Evolutionary conservation across 192 early-diverging fungal genomes (phyloP), one percentile per base, ranked within the genome.

Genomic region (Umbelopsis sp.): DNA sequence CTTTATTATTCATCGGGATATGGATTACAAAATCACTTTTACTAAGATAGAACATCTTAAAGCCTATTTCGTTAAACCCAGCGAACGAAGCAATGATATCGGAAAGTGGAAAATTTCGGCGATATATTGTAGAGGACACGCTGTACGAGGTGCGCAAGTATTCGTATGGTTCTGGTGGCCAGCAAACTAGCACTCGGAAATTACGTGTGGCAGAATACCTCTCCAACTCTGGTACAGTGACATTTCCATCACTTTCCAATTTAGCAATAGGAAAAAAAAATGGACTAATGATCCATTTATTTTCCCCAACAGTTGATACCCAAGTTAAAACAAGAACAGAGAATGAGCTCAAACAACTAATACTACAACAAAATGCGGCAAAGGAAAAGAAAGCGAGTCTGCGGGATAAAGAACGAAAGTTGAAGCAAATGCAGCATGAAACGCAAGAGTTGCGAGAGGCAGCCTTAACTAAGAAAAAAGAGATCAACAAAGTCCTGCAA

Each of bases 1-100:
- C 32, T 72, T 2, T 66, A 62, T 25, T 43, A 17, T 45, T 8
- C 47, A 17, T 9, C n/a, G 16, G n/a, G n/a, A 6, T 21, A 21
- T n/a, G 8, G 8, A 9, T 49, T 0, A 17, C 38, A 41, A 41
- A 11, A 21, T 44, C 4, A 17, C 5, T 49, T 49, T 3, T 17
- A 49, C 47, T 49, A 17, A 49, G 0, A 17, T n/a, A 21, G 20
- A n/a, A 5, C 47, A 21, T 49, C 47, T 11, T 50, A 6, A n/a
- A 82, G 80, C 82, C 82, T 53, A 24, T 81, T 3, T 32, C 80
- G 8, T 36, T 66, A 36, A 32, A 66, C 22, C 26, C 53, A 36
- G 20, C 20, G 1, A 44, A 76, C 50, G 50, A 71, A 31, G 31
- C 65, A 17, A 20, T 31, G 26, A 49, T 83, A 24, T 69, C 45